These are phyloP conservation scores for Podaxis sp. DNA, from an alignment of 768 basidiomycete genomes.

Conservation along the genomic window DNA sequence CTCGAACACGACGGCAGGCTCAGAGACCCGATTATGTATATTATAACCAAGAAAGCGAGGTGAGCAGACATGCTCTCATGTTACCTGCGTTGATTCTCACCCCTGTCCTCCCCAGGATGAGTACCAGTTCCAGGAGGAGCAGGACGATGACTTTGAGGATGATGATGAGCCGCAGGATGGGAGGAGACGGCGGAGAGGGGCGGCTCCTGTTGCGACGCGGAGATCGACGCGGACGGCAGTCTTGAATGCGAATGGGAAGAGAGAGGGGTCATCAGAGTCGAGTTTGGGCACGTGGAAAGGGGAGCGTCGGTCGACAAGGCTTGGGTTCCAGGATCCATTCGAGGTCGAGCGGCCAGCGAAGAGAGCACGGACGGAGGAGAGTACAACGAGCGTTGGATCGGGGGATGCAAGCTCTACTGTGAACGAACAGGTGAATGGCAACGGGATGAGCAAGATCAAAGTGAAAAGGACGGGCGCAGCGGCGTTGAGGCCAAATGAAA, in stretches of 20 bases:
- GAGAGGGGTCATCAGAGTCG: conserved; percentile 41
- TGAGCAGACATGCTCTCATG: conserved; percentile 30
- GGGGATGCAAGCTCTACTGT: conserved; percentile 35
- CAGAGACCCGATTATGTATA: conserved; percentile 82
- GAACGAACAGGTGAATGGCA: conserved; percentile 21
- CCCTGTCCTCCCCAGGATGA: conserved; percentile 45
- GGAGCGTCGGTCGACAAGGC: conserved; percentile 68
- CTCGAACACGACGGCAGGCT: conserved; percentile 72
- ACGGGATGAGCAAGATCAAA: conserved; percentile 34
- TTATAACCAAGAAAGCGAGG: conserved; percentile 66
- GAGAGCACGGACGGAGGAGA: conserved; percentile 78
- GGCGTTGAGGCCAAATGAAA: conserved; percentile 67
- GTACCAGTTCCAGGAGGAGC: conserved; percentile 63
- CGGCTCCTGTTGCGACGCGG: conserved; percentile 37
- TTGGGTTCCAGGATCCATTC: conserved; percentile 56
- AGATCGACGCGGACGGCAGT: conserved; percentile 53
- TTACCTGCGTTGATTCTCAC: conserved; percentile 13
- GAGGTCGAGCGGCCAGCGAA: conserved; percentile 55
- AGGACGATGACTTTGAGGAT: conserved; percentile 59
- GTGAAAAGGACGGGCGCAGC: conserved; percentile 60
- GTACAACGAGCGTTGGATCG: conserved; percentile 56
- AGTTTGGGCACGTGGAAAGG: conserved; percentile 67
- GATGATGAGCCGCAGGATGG: conserved; percentile 55
- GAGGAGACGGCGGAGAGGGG: conserved; percentile 38
- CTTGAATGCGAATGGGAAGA: conserved; percentile 52